Evolutionary conservation across 805 yeast species (phyloP).

Genomic region (Phaffomyces opuntiae): DNA sequence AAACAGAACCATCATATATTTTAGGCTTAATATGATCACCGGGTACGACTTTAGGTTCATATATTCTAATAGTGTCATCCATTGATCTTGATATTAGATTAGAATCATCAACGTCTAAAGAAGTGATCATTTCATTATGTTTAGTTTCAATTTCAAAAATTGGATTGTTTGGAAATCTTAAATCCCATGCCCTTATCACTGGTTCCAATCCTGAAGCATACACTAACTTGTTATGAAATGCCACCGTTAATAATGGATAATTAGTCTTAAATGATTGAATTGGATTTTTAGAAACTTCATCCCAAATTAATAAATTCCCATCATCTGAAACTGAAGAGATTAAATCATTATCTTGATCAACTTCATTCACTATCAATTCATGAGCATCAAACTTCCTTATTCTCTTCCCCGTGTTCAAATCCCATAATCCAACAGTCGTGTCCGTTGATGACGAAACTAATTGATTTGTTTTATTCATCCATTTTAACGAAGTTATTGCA

Average conservation of each 20-base stretch:
- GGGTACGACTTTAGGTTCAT: slow-evolving; percentile 37
- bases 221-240: slow-evolving; percentile 34
- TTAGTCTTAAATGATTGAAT: slow-evolving; percentile 35
- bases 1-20: slow-evolving; percentile 50
- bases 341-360: slow-evolving; percentile 31
- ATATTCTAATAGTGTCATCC: slow-evolving; percentile 50
- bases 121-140: slow-evolving; percentile 49
- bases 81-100: slow-evolving; percentile 43
- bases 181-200: slow-evolving; percentile 50
- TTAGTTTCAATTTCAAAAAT: slow-evolving; percentile 38
- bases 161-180: slow-evolving; percentile 34
- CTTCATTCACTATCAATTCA: slow-evolving; percentile 46
- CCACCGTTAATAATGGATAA: slow-evolving; percentile 55
- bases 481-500: slow-evolving; percentile 53
- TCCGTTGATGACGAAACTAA: slow-evolving; percentile 57
- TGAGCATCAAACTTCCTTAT: slow-evolving; percentile 49
- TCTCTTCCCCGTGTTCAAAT: slow-evolving; percentile 47
- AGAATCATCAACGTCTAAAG: slow-evolving; percentile 44
- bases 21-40: slow-evolving; percentile 36
- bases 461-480: slow-evolving; percentile 40
- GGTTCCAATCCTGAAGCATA: slow-evolving; percentile 69
- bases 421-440: slow-evolving; percentile 54
- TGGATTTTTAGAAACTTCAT: slow-evolving; percentile 43
- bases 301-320: slow-evolving; percentile 59
- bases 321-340: slow-evolving; percentile 60